Evolutionary conservation across 306 rosid genomes (phyloP).

Genomic region (Erythrophleum fordii): DNA sequence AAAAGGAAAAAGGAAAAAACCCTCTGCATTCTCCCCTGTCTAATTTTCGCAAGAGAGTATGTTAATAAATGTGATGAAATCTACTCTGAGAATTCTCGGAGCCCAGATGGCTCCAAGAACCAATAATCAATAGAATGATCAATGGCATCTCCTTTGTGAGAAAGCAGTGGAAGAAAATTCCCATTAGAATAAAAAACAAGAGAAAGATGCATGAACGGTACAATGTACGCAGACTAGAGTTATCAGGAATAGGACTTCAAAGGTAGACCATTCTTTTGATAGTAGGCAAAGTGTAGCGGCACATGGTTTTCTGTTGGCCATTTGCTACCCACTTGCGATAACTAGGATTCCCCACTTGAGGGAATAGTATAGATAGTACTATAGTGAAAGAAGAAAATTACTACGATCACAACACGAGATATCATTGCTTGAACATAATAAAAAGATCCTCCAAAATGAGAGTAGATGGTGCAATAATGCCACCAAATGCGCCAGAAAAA

Average conservation of each 20-base stretch:
- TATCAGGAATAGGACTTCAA: background rate
- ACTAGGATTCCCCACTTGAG: constrained; percentile 1
- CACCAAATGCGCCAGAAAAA: background rate
- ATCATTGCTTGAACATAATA: background rate
- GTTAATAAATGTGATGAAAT: background rate
- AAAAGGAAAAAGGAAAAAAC: too few species aligned
- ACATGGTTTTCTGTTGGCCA: constrained; percentile 23
- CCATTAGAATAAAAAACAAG: background rate
- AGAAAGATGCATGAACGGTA: background rate
- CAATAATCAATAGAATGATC: background rate
- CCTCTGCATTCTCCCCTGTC: background rate
- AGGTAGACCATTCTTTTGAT: background rate
- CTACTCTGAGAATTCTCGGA: background rate
- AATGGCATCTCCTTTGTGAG: background rate
- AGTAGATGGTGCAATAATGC: background rate
- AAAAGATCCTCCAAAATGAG: background rate
- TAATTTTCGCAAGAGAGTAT: background rate
- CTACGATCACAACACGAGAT: background rate
- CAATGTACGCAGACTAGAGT: background rate
- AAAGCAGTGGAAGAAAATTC: background rate
- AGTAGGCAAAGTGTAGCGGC: background rate
- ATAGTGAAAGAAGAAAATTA: background rate
- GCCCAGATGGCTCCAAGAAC: background rate
- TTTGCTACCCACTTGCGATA: background rate
- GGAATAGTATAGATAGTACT: background rate